Conservation (phyloP, 1,139 yeast genomes). For the Pichiaceae sp. region DNA sequence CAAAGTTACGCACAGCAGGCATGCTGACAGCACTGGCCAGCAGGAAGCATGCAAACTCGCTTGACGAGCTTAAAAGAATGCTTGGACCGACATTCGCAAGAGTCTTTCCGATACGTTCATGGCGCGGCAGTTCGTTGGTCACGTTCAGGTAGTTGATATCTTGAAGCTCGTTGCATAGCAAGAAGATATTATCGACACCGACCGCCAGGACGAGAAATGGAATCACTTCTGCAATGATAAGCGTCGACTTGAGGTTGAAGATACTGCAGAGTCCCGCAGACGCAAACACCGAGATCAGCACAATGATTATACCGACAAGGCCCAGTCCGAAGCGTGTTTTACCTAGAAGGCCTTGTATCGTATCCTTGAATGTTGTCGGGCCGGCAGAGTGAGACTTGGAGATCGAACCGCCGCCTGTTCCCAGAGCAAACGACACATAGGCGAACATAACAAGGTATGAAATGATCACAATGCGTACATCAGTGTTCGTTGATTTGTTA, state of each 20-base stretch:
- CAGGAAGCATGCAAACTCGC: slow-evolving; percentile 71
- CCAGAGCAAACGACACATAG: slow-evolving; percentile 73
- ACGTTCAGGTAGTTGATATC: slow-evolving; percentile 35
- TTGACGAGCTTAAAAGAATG: slow-evolving; percentile 64
- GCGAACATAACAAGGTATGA: slow-evolving; percentile 87
- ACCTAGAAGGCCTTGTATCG: slow-evolving; percentile 28
- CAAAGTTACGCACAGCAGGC: slow-evolving; percentile 96
- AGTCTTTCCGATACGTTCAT: slow-evolving; percentile 51
- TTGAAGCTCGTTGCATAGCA: slow-evolving; percentile 73
- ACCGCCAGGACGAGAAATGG: slow-evolving; percentile 92
- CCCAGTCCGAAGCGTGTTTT: slow-evolving; percentile 71
- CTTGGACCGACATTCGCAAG: slow-evolving; percentile 80
- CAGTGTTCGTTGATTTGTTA: slow-evolving; percentile 74
- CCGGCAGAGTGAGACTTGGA: slow-evolving; percentile 6
- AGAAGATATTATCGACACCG: slow-evolving; percentile 89
- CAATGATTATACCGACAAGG: slow-evolving; percentile 71
- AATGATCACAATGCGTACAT: slow-evolving; percentile 55
- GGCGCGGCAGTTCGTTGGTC: slow-evolving; percentile 33
- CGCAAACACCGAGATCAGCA: slow-evolving; percentile 67
- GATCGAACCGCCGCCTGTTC: neutral
- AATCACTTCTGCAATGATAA: slow-evolving; percentile 92
- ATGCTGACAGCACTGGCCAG: slow-evolving; percentile 76
- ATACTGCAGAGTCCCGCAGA: slow-evolving; percentile 78
- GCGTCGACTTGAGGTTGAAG: slow-evolving; percentile 72
- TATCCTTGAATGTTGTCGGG: slow-evolving; percentile 19